phyloP scores from a whole-genome alignment of 2,329 filamentous ascomycete genomes.

The Venturia nashicola region DNA sequence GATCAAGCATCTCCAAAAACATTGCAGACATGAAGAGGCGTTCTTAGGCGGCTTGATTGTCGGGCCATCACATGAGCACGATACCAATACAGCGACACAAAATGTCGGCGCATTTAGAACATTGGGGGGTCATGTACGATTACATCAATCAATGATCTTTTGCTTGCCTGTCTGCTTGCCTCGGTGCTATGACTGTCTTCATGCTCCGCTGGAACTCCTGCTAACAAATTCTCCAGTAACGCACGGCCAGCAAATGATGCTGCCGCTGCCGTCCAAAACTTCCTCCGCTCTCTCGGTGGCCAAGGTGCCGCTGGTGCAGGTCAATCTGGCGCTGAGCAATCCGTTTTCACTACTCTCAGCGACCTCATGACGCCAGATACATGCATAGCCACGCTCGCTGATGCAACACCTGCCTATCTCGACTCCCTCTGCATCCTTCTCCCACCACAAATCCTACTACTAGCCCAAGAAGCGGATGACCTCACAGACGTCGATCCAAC shows the following conservation, averaged over 20 bases:
- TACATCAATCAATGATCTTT: slow-evolving; percentile 3
- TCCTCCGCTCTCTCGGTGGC: slow-evolving; percentile 62
- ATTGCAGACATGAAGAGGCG: not conserved
- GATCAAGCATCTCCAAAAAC: not conserved
- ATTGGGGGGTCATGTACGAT: not conserved
- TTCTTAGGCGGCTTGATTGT: not conserved
- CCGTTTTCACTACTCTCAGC: slow-evolving; percentile 68
- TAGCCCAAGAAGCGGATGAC: slow-evolving; percentile 54
- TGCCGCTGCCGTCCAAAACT: slow-evolving; percentile 70
- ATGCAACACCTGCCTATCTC: slow-evolving; percentile 49
- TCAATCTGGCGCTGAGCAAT: slow-evolving; percentile 36
- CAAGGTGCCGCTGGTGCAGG: slow-evolving; percentile 36
- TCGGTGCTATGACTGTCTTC: not conserved
- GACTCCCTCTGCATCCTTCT: slow-evolving; percentile 67
- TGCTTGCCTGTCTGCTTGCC: not conserved
- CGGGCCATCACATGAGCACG: not conserved
- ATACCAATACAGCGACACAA: not conserved
- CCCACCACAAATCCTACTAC: slow-evolving; percentile 59
- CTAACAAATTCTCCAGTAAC: slow-evolving; percentile 20
- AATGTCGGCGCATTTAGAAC: not conserved
- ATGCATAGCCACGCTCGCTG: slow-evolving; percentile 67
- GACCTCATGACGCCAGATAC: slow-evolving; percentile 70
- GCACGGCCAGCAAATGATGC: slow-evolving; percentile 45
- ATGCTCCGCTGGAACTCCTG: slow-evolving; percentile 26
- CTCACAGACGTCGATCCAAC: slow-evolving; percentile 44